Base-by-base conservation (phyloP, 164 flowering plant species). In the Macadamia integrifolia region DNA sequence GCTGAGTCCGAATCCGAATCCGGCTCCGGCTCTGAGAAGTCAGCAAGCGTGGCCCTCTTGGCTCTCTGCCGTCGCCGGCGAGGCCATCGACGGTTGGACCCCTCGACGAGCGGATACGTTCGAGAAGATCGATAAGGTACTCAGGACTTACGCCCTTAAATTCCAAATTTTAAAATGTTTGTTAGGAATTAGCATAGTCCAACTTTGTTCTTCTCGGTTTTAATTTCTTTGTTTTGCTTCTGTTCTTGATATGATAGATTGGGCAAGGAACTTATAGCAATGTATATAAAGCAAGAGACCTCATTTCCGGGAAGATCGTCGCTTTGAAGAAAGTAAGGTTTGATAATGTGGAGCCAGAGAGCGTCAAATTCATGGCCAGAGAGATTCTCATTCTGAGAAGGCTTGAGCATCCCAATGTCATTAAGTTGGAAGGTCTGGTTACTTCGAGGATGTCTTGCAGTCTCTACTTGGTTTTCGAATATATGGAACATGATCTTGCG, bases 231-330 rank as follows among this genome's bases (percentile, higher is more conserved):
- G 40, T 35, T 35, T 35, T 35, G 40, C 40, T 35, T 53, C 3
- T 50, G 18, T 9, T 55, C 61, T 35, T 53, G 23, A 23, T 49
- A 23, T 29, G 14, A 2, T 35, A 87, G 97, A 89, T 93, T 78
- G 98, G 98, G 73, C 95, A 89, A 80, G 98, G 98, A 56, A 93
- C 97, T 1, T 93, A 93, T 65, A 93, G 98, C 81, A 93, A 93
- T 82, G 98, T 93, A 60, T 93, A 93, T 69, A 93, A 91, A 76
- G 98, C 97, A 1, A 86, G 82, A 66, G 97, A 93, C 74, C 80
- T 87, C 18, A 55, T 87, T 10, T 88, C 92, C 1, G 97, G 95
- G 18, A 91, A 91, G 74, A 83, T 91, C 49, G 98, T 93, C 63
- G 98, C 98, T 1, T 70, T 93, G 70, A 93, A 93, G 88, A 93